Evolutionary conservation across 768 basidiomycete genomes (phyloP), one percentile per base, ranked within the genome.

Genomic region (Suillus spraguei): DNA sequence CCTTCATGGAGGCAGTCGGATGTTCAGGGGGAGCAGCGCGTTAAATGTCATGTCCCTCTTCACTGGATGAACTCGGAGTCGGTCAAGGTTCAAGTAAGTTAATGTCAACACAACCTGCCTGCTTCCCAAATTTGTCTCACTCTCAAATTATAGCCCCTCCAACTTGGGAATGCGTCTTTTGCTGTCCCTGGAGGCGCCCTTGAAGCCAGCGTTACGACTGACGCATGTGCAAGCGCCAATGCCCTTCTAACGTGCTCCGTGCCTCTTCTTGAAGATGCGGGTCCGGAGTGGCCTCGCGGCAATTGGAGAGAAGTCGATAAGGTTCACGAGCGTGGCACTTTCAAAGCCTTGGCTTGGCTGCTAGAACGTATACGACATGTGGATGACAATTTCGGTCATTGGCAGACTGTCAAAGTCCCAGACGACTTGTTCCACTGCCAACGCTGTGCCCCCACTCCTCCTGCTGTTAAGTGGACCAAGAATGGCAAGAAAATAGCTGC

Each of bases 341-440:
- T 95, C 81, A 86, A 85, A 65, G 81, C 88, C 5, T 72, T 97
- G 17, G 91, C 94, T 2, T 98, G 96, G 95, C 77, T 97, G 22
- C 79, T 94, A 28, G 92, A 95, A 71, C 87, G 94, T 58, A 83
- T 96, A 65, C 87, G 91, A 14, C 85, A 88, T 63, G 85, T 94
- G 62, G 85, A 90, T 28, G 86, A 86, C 42, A 78, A 83, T 63
- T 84, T 91, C 68, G 78, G 77, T 33, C 69, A 79, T 3, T 98
- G 96, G 96, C 89, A 91, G 62, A 65, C 72, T 1, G 77, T 88
- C 36, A 76, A 81, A 3, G 67, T 81, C 5, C 76, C 79, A 0
- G 78, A 81, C 4, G 77, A 83, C 24, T 78, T 81, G 46, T 78
- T 76, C 28, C 81, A 82, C 60, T 97, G 95, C 75, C 82, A 87